Evolutionary conservation across 2,329 filamentous ascomycete species (phyloP).

Genomic region (Penicillium sp.): DNA sequence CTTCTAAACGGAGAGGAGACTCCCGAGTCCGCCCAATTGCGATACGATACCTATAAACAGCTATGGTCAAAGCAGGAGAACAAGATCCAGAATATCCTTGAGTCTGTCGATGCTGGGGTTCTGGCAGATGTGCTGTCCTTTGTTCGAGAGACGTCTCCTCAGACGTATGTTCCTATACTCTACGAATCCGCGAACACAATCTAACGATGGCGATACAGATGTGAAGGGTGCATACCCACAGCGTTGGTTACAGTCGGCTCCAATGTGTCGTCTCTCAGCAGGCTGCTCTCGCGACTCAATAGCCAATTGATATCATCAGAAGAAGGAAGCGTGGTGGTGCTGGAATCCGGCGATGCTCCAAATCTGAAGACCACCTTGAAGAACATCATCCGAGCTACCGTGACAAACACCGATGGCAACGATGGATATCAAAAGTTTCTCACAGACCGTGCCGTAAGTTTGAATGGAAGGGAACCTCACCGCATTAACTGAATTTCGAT

Average conservation of each 20-base stretch:
- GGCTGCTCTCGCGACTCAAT: conserved; percentile 41
- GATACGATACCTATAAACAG: conserved; percentile 40
- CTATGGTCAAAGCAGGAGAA: conserved; percentile 42
- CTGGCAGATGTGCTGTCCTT: conserved; percentile 41
- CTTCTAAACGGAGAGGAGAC: conserved; percentile 43
- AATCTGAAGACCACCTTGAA: conserved; percentile 51
- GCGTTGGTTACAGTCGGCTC: conserved; percentile 47
- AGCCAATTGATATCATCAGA: conserved; percentile 31
- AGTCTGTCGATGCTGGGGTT: conserved; percentile 43
- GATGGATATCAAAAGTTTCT: conserved; percentile 43
- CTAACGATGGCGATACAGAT: conserved; percentile 29
- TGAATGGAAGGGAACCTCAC: not conserved
- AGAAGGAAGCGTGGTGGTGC: conserved; percentile 40
- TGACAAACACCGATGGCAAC: conserved; percentile 40
- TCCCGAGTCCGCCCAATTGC: conserved; percentile 31
- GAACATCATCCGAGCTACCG: conserved; percentile 46
- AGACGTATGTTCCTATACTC: conserved; percentile 32
- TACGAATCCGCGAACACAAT: not conserved
- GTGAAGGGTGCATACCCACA: conserved; percentile 42
- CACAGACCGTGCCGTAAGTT: conserved; percentile 40
- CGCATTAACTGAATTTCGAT: conserved; percentile 12
- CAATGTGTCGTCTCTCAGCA: conserved; percentile 43
- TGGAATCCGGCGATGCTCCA: conserved; percentile 47
- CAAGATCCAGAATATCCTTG: conserved; percentile 42
- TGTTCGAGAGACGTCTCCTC: conserved; percentile 35